Evolutionary conservation across 169 alveolate genomes (phyloP), one percentile per base, ranked within the genome.

Genomic region (Cryptosporidium ryanae): DNA sequence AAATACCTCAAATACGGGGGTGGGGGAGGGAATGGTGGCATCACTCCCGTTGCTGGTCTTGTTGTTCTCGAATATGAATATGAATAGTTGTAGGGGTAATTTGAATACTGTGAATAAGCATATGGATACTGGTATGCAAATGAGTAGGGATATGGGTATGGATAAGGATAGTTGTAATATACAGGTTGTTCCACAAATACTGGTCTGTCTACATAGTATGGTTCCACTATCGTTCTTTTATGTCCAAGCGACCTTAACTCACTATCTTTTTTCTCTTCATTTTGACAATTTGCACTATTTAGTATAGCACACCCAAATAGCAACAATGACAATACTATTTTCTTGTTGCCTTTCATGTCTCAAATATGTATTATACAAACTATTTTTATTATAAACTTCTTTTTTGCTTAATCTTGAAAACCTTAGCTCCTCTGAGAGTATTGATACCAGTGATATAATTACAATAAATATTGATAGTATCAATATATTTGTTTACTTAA

Each of bases 181-280:
- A 76, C 71, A 32, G 87, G 50, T 38, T 76, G 87, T 27, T 76
- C 67, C 0, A 61, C 66, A 4, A 61, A 21, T 18, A 61, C 66
- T 6, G 66, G 66, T 7, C 25, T 31, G 0, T 52, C 63, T n/a
- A 52, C 63, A 25, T 61, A 31, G 6, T 15, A 1, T 4, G 66
- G 34, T 49, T 29, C 65, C 21, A 68, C 67, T 23, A 49, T 21
- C 15, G 67, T 61, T 43, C 71, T 55, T 59, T 46, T 61, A 32
- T 76, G 87, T 3, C 87, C 87, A 61, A 76, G 87, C 17, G 87
- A 76, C 34, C 87, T 76, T 25, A 61, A 32, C 15, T 38, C 76
- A 17, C 59, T 18, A 65, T 65, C 32, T 23, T 6, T 32, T 54
- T 52, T 52, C 15, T 55, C 87, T 23, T 61, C 61, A 8, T 38